Evolutionary conservation across 2,329 filamentous ascomycete species (phyloP).

Genomic region (Fulvia fulva): DNA sequence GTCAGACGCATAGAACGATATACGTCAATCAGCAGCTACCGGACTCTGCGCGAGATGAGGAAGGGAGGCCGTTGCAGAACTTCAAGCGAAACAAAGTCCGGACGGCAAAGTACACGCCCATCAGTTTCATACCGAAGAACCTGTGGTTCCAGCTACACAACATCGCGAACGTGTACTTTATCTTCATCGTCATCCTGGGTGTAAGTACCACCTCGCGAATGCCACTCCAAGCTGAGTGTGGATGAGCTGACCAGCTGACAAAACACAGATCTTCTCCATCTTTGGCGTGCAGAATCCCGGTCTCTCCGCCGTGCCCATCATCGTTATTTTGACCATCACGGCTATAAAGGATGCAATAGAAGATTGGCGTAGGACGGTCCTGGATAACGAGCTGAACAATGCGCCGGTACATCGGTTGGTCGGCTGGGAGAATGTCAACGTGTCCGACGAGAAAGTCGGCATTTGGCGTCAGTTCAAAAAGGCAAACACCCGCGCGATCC

Average conservation of each 20-base stretch:
- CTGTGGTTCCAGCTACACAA: conserved; percentile 98
- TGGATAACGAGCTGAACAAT: conserved; percentile 94
- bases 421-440: conserved; percentile 91
- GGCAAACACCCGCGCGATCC: conserved; percentile 62
- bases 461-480: conserved; percentile 89
- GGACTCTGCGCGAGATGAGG: conserved; percentile 68
- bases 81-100: conserved; percentile 94
- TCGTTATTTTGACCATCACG: conserved; percentile 85
- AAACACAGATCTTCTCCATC: conserved; percentile 74
- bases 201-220: conserved; percentile 55
- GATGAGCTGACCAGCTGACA: conserved; percentile 11
- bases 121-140: conserved; percentile 96
- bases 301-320: conserved; percentile 83
- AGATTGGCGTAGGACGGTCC: conserved; percentile 84
- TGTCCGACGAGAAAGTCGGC: conserved; percentile 79
- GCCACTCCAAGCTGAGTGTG: neutral
- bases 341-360: conserved; percentile 93
- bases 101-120: conserved; percentile 92
- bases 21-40: conserved; percentile 88
- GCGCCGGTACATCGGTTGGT: conserved; percentile 86
- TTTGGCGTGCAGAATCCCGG: conserved; percentile 91
- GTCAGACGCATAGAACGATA: conserved; percentile 53
- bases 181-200: conserved; percentile 89
- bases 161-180: conserved; percentile 96
- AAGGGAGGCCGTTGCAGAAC: conserved; percentile 65